Evolutionary conservation across 305 asterid genomes (phyloP), one percentile per base, ranked within the genome.

Genomic region (Fraxinus nigra): DNA sequence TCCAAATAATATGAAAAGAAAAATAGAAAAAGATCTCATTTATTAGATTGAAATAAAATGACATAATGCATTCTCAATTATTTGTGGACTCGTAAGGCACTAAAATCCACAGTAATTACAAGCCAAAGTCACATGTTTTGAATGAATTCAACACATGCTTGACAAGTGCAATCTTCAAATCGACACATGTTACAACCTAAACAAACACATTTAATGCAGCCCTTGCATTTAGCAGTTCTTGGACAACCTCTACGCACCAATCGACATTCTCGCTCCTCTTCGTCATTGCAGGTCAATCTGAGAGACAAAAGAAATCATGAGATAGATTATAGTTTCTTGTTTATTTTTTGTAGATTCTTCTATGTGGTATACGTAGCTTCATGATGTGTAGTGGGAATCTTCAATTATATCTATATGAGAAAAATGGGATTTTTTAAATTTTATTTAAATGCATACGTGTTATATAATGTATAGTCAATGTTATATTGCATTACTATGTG

Each of bases 151-250:
- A 56, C 65, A 83, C 93, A 90, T 1, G 75, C 38, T 1, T 20
- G 83, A 10, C 93, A 90, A 30, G 7, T 0, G 75, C 90, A 90
- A 80, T 82, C 89, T 34, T 85, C 86, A 48, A 85, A 90, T 0
- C 91, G 83, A 40, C 91, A 90, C 65, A 80, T 82, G 4, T 72
- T 84, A 14, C 92, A 90, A 9, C 90, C 92, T 0, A 80, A 30
- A 33, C 93, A 88, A 14, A 83, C 88, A 67, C 92, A 88, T 48
- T 82, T 80, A 59, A 74, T 61, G 69, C 93, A 88, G 7, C 92
- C 91, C 0, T 0, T 56, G 77, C 93, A 87, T 30, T 63, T 80
- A 7, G 84, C 14, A 14, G 14, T 61, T 30, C 34, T 83, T 0
- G 87, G 87, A 61, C 92, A 88, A 9, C 91, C 90, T 65, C 86